phyloP scores from a whole-genome alignment of 306 rosid species.

The Casuarina cunninghamiana region DNA sequence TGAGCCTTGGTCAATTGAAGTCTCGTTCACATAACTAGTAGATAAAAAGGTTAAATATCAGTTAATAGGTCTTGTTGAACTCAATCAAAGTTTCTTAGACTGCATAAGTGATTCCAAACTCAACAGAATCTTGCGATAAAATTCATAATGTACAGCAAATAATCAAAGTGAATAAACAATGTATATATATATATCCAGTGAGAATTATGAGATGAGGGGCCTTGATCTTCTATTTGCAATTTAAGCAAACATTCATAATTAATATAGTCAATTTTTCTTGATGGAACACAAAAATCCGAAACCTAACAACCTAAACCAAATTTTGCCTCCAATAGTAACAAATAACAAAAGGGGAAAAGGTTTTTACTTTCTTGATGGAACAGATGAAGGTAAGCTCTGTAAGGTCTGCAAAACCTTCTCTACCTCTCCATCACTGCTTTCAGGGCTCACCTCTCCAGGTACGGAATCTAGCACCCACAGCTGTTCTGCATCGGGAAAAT shows the following conservation, averaged over 20 bases:
- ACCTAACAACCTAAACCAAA: neutral
- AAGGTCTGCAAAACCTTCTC: constrained; percentile 66
- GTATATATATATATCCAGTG: neutral
- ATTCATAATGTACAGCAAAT: too few species aligned
- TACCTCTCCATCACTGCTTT: constrained; percentile 67
- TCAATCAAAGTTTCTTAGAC: neutral
- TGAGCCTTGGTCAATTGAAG: neutral
- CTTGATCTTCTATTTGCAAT: neutral
- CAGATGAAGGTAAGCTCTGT: constrained; percentile 61
- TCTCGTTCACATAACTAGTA: neutral
- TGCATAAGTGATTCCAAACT: neutral
- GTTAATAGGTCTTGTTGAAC: neutral
- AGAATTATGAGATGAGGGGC: neutral
- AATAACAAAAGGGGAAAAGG: constrained; percentile 24
- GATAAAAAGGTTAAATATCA: neutral
- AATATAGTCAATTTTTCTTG: neutral
- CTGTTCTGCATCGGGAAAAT: constrained; percentile 66
- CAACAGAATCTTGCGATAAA: neutral
- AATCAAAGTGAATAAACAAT: too few species aligned
- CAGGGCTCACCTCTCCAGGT: constrained; percentile 64
- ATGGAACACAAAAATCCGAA: neutral
- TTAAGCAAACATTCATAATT: neutral
- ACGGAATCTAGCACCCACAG: constrained; percentile 91
- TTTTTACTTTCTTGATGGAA: constrained; percentile 77
- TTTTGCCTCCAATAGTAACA: neutral